phyloP scores from a whole-genome alignment of 306 rosid species.

The Herpetospermum pedunculosum region DNA sequence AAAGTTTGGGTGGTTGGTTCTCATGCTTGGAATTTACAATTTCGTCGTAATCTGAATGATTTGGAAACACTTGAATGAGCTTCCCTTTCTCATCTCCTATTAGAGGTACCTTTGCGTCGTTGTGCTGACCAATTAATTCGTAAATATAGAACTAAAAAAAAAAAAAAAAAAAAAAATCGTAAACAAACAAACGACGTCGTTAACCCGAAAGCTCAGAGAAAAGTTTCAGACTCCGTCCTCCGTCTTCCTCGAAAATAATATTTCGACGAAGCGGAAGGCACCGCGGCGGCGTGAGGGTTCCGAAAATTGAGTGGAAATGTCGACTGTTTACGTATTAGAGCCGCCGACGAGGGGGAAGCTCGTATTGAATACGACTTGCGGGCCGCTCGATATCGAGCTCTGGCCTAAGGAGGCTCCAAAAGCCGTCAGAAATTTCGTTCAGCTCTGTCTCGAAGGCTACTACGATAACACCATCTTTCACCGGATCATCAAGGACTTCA shows the following conservation, averaged over 20 bases:
- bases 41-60: too few species aligned
- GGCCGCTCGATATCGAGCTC: constrained; percentile 80
- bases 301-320: constrained; percentile 27
- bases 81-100: too few species aligned
- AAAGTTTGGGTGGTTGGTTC: too few species aligned
- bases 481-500: constrained; percentile 74
- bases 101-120: too few species aligned
- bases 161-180: too few species aligned
- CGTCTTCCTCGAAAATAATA: background rate
- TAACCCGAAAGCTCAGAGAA: background rate
- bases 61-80: too few species aligned
- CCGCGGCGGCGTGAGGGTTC: background rate
- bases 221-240: background rate
- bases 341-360: constrained; percentile 97
- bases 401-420: constrained; percentile 99
- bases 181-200: constrained; percentile 8
- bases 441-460: constrained; percentile 87
- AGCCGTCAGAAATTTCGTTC: constrained; percentile 88
- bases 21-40: too few species aligned
- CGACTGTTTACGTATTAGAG: constrained; percentile 82
- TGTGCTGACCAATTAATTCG: too few species aligned
- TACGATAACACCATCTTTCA: constrained; percentile 75
- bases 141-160: too few species aligned
- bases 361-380: constrained; percentile 67
- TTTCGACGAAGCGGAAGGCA: background rate